Percentiles rank a stretch among this genome's conserved stretches.
Conservation (phyloP, 805 yeast species). For the Saccharomyces mikatae region DNA sequence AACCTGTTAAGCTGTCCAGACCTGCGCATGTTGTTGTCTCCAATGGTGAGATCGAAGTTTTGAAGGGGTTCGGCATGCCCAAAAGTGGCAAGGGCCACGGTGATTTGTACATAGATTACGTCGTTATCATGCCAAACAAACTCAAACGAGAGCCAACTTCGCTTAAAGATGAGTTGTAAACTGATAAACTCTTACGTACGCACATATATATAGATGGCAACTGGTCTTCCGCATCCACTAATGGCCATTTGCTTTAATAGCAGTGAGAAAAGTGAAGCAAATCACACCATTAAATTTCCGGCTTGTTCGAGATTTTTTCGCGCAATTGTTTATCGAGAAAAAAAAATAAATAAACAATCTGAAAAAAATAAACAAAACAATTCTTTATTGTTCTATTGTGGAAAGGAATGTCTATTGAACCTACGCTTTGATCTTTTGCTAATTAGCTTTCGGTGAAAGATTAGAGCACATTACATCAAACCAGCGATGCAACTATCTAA, state of each 20-base stretch:
- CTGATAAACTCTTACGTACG: neutral
- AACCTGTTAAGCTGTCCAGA: constrained; percentile 42
- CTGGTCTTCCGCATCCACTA: neutral
- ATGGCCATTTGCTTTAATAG: neutral
- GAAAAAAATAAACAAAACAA: neutral
- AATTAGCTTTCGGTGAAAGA: neutral
- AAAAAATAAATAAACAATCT: neutral
- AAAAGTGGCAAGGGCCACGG: constrained; percentile 42
- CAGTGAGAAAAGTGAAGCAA: neutral
- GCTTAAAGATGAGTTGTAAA: neutral
- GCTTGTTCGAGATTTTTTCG: neutral
- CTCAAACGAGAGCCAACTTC: neutral
- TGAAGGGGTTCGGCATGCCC: constrained; percentile 87
- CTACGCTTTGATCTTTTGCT: neutral
- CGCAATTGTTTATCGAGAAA: neutral
- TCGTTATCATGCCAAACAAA: constrained; percentile 36
- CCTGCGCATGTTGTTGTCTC: constrained; percentile 42
- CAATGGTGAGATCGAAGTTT: constrained; percentile 63
- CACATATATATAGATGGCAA: neutral
- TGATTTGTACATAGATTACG: constrained; percentile 44
- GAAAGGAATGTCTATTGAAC: neutral
- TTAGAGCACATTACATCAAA: neutral
- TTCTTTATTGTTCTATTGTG: neutral
- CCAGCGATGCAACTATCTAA: constrained; percentile 4
- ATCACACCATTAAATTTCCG: neutral